A percentile compares a stretch with the other conserved stretches of the same genome.
phyloP scores from a whole-genome alignment of 192 early-diverging fungal genomes.

The Backusella australiensis region DNA sequence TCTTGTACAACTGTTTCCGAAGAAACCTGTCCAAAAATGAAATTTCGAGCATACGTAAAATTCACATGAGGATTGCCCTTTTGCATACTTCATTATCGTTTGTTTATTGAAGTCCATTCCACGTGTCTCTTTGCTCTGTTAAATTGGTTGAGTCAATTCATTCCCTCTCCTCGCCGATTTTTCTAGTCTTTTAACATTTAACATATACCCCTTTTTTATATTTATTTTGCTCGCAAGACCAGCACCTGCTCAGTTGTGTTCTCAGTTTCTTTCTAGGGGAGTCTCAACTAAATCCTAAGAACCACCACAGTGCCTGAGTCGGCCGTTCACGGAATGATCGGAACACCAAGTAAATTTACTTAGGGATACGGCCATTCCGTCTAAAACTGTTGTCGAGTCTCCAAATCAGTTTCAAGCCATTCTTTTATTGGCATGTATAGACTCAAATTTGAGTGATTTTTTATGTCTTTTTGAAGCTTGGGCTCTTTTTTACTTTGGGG shows the following conservation, averaged over 20 bases:
- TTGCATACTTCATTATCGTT: constrained; percentile 10
- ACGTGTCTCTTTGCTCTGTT: constrained; percentile 6
- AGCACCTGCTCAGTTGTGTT: neutral
- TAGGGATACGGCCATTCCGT: constrained; percentile 1
- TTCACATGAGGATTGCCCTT: constrained; percentile 4
- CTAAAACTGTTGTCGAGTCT: neutral
- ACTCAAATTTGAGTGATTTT: neutral
- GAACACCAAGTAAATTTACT: constrained; percentile 7
- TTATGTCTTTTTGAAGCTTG: neutral
- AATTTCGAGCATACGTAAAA: constrained; percentile 2
- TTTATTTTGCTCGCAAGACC: neutral
- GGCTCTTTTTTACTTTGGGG: neutral
- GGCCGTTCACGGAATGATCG: constrained; percentile 27
- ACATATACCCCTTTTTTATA: neutral
- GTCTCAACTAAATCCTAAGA: neutral
- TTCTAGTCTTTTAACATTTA: neutral
- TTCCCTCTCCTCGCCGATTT: neutral
- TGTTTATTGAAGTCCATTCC: constrained; percentile 6
- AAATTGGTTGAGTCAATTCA: neutral
- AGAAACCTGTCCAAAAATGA: constrained; percentile 9
- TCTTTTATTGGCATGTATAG: neutral
- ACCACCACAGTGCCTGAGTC: neutral
- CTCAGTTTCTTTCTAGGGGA: constrained; percentile 3
- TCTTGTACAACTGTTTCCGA: neutral
- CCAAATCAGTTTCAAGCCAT: neutral